Evolutionary conservation across 768 basidiomycete genomes (phyloP), one percentile per base, ranked within the genome.

Genomic region (Termitomyces sp.): DNA sequence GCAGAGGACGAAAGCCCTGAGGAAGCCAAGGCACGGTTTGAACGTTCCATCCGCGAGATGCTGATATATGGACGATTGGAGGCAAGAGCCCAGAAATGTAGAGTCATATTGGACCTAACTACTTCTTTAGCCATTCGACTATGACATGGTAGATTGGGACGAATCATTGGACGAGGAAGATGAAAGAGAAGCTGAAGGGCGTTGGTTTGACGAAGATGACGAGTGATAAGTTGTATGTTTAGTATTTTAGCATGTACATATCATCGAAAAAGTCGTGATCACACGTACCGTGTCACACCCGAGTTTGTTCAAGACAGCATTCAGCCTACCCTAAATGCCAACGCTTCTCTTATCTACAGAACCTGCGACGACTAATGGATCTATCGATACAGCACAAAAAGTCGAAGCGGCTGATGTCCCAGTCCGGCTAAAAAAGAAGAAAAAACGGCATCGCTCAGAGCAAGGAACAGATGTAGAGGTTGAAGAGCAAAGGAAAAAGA

Each of bases 31-130:
- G 68, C 63, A 24, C 64, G 65, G 7, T 91, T 92, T 68, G 80
- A 85, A 64, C 74, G 88, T 42, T 70, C 75, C 29, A 69, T 92
- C n/a, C 78, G 72, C 50, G 89, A 92, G 67, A 73, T 77, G 12
- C 86, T 91, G 62, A 87, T 92, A 24, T 90, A 91, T 61, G 90
- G 90, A 5, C 67, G 85, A 57, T 73, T 92, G 12, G 86, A 89
- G 69, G 90, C 84, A 71, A 70, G 39, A 41, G 84, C 71, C 31
- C 42, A 20, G 24, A 32, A n/a, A 22, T 29, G 20, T 20, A 7
- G 56, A 18, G 43, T 22, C 18, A 29, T 44, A n/a, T 47, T 56
- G 49, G 42, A 46, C 50, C 55, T 55, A 22, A 53, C 39, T 31
- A 31, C 32, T 43, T 53, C 32, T 55, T 24, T 65, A 92, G 89